phyloP scores from a whole-genome alignment of 495 filamentous ascomycete species.

The Gamarada debralockiae region DNA sequence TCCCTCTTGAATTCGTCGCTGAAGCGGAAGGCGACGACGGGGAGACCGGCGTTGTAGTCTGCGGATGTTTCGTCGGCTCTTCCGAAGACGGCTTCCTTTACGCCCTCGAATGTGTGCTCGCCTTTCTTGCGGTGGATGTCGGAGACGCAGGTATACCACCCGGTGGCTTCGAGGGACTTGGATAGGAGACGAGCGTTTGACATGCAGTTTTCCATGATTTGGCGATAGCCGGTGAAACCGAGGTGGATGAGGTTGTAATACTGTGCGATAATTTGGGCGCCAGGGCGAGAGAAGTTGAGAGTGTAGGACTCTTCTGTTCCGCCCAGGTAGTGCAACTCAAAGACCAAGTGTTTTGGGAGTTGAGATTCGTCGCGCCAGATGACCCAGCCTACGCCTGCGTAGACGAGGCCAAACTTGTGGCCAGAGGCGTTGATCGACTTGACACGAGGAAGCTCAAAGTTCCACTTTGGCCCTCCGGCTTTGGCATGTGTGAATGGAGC shows the following conservation, averaged over 20 bases:
- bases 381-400: conserved; percentile 70
- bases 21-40: conserved; percentile 68
- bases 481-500: conserved; percentile 66
- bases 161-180: conserved; percentile 62
- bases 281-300: conserved; percentile 72
- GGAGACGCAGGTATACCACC: conserved; percentile 67
- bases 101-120: conserved; percentile 20
- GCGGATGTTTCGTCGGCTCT: conserved; percentile 45
- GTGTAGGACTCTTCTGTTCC: conserved; percentile 72
- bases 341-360: conserved; percentile 68
- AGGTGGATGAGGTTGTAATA: conserved; percentile 78
- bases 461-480: conserved; percentile 58
- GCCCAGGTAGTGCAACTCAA: conserved; percentile 72
- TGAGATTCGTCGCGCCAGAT: conserved; percentile 67
- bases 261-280: conserved; percentile 67
- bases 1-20: conserved; percentile 57
- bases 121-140: conserved; percentile 60
- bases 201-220: conserved; percentile 70
- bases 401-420: conserved; percentile 74
- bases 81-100: conserved; percentile 34
- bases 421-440: conserved; percentile 73
- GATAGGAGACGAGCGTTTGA: conserved; percentile 63
- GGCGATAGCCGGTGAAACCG: conserved; percentile 59
- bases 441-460: conserved; percentile 67
- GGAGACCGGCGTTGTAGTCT: conserved; percentile 63